Evolutionary conservation across 1,284 basidiomycete genomes (phyloP).

Genomic region (Hemileccinum hortonii): DNA sequence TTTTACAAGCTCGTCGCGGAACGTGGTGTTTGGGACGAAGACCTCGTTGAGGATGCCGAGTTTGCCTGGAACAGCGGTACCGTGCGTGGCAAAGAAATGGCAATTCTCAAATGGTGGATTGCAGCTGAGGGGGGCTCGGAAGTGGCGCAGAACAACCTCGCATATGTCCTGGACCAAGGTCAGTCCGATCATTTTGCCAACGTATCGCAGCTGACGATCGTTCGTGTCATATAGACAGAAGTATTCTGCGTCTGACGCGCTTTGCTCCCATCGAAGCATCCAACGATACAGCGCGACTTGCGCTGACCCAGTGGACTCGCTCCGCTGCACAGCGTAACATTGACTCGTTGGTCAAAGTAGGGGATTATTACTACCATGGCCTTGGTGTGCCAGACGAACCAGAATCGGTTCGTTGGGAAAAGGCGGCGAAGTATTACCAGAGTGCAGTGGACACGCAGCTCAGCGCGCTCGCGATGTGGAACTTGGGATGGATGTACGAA

Average conservation of each 20-base stretch:
- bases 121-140: constrained; percentile 92
- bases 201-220: neutral
- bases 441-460: constrained; percentile 88
- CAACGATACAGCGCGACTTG: constrained; percentile 77
- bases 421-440: constrained; percentile 92
- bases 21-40: constrained; percentile 84
- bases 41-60: constrained; percentile 83
- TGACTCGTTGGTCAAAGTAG: constrained; percentile 95
- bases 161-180: constrained; percentile 91
- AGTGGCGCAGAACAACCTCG: constrained; percentile 94
- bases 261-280: constrained; percentile 69
- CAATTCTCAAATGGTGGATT: constrained; percentile 90
- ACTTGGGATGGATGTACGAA: constrained; percentile 99
- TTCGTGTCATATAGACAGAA: constrained; percentile 63
- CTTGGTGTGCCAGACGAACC: constrained; percentile 70
- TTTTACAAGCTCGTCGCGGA: constrained; percentile 90
- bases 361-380: constrained; percentile 93
- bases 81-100: constrained; percentile 64
- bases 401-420: constrained; percentile 67
- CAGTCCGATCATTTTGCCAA: constrained; percentile 16
- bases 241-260: constrained; percentile 64
- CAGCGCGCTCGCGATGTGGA: constrained; percentile 97
- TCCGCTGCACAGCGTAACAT: constrained; percentile 93
- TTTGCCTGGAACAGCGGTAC: constrained; percentile 74
- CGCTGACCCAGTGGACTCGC: constrained; percentile 90